Conservation (phyloP, 1,284 basidiomycete species). For the Melampsora larici-populina region DNA sequence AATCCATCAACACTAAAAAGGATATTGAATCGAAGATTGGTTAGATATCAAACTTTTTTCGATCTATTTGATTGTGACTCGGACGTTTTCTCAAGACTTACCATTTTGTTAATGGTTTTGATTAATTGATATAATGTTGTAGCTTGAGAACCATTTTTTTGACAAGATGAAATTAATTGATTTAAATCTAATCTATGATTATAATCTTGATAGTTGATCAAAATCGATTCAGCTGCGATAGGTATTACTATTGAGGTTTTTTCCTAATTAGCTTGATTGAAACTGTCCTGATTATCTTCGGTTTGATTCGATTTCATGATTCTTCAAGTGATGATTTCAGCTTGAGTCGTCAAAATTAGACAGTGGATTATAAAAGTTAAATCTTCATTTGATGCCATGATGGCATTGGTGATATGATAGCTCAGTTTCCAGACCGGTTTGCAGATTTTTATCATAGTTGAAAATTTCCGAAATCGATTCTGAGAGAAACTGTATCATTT, state of each 20-base stretch:
- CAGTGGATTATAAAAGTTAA: no score
- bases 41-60: neutral
- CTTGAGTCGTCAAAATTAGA: no score
- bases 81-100: constrained; percentile 24
- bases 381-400: no score
- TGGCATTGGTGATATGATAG: no score
- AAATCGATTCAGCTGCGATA: constrained; percentile 4
- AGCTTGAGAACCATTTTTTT: constrained; percentile 52
- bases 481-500: no score
- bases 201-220: constrained; percentile 50
- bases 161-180: constrained; percentile 49
- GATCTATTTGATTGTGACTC: no score
- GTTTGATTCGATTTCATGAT: no score
- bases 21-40: neutral
- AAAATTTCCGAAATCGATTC: no score
- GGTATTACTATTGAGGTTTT: constrained; percentile 17
- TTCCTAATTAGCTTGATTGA: neutral
- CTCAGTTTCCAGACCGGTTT: no score
- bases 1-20: constrained; percentile 28
- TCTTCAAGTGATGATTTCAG: no score
- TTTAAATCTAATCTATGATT: constrained; percentile 49
- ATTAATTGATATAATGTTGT: constrained; percentile 51
- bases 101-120: constrained; percentile 53
- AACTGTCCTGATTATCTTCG: neutral
- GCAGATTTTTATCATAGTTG: no score